Percentiles rank a stretch among this genome's conserved stretches.
Evolutionary conservation across 2,329 filamentous ascomycete species (phyloP).

Genomic region (Aquanectria penicillioides): DNA sequence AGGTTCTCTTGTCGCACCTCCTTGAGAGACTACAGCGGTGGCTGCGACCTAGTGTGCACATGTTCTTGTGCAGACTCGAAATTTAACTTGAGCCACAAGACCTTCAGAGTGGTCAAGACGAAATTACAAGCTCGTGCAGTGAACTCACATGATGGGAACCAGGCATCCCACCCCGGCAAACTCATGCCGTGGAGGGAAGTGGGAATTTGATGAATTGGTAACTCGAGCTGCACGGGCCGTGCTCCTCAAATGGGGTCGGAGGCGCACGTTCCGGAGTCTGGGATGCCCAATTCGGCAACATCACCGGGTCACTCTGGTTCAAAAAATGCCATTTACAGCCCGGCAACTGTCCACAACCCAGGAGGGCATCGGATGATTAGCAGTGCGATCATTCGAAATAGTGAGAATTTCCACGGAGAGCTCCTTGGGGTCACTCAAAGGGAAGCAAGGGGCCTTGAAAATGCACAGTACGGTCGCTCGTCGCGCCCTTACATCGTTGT

Average conservation of each 20-base stretch:
- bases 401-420: too few species aligned
- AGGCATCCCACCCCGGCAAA: neutral
- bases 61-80: neutral
- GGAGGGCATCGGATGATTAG: conserved; percentile 12
- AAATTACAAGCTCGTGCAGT: neutral
- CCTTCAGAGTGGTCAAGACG: neutral
- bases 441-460: too few species aligned
- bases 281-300: conserved; percentile 1
- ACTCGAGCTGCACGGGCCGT: neutral
- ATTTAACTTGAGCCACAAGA: neutral
- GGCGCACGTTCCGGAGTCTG: neutral
- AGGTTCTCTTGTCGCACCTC: too few species aligned
- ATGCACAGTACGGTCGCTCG: too few species aligned
- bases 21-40: too few species aligned
- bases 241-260: neutral
- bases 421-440: too few species aligned
- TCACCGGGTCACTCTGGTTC: neutral
- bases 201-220: neutral
- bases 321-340: neutral
- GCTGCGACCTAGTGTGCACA: too few species aligned
- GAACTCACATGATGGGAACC: neutral
- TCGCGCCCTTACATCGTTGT: too few species aligned
- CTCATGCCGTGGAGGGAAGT: neutral
- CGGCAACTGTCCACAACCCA: neutral
- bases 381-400: too few species aligned